A percentile compares a stretch with the other conserved stretches of the same genome.
phyloP scores from a whole-genome alignment of 2,329 filamentous ascomycete species.

The Microcyclosporella mali region DNA sequence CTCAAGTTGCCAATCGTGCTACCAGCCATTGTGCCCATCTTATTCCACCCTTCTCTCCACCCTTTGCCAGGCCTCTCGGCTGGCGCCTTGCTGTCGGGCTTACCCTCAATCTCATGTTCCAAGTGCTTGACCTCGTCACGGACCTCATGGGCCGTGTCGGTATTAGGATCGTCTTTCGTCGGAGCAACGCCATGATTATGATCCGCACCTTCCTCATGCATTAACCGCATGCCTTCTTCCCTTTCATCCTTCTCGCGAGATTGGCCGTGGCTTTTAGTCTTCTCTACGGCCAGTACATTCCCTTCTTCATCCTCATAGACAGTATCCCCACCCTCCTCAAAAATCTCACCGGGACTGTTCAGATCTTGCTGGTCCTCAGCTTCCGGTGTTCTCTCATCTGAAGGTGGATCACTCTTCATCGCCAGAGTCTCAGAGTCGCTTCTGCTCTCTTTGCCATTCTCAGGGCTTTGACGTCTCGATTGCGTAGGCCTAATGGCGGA shows the following conservation, averaged over 20 bases:
- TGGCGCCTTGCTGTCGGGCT: slow-evolving; percentile 39
- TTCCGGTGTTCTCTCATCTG: slow-evolving; percentile 15
- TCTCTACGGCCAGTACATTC: slow-evolving; percentile 68
- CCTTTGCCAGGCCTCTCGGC: slow-evolving; percentile 33
- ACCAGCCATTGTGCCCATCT: slow-evolving; percentile 37
- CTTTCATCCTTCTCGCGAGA: slow-evolving; percentile 58
- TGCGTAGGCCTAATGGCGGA: slow-evolving; percentile 74
- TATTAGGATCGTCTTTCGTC: slow-evolving; percentile 41
- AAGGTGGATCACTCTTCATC: slow-evolving; percentile 30
- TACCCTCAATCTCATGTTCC: slow-evolving; percentile 70
- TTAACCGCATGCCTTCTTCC: slow-evolving; percentile 46
- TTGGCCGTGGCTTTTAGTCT: slow-evolving; percentile 39
- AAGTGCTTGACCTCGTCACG: slow-evolving; percentile 66
- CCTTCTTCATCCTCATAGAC: slow-evolving; percentile 82
- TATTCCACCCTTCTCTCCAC: slow-evolving; percentile 37
- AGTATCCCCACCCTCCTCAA: slow-evolving; percentile 71
- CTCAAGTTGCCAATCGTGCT: slow-evolving; percentile 29
- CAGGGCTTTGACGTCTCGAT: slow-evolving; percentile 29
- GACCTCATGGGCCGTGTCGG: slow-evolving; percentile 38
- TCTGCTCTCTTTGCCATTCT: slow-evolving; percentile 32
- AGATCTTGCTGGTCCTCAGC: slow-evolving; percentile 19
- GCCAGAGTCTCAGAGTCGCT: slow-evolving; percentile 41
- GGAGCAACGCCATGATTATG: slow-evolving; percentile 38
- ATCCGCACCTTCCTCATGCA: slow-evolving; percentile 45
- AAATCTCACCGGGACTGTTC: slow-evolving; percentile 56